phyloP scores from a whole-genome alignment of 139 green algal species.

The Gonium pectorale region DNA sequence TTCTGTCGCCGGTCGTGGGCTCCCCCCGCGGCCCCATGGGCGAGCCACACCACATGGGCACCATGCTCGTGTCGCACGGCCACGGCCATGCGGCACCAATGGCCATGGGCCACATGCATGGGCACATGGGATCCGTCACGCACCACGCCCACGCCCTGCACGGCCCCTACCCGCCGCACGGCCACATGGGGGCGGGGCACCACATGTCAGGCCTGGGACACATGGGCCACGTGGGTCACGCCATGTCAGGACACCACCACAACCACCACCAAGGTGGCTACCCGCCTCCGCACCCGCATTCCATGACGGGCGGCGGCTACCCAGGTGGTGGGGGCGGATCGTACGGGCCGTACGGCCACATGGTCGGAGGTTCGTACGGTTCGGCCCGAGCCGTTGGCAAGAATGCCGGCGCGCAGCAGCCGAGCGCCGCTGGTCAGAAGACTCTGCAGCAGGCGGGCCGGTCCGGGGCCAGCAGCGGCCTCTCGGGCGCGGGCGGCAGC shows the following conservation, averaged over 20 bases:
- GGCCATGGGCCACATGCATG: slow-evolving; percentile 12
- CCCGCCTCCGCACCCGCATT: neutral
- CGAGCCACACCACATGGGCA: slow-evolving; percentile 16
- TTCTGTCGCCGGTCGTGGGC: neutral
- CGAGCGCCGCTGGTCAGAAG: neutral
- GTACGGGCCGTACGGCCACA: slow-evolving; percentile 9
- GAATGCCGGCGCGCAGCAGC: neutral
- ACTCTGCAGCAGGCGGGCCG: neutral
- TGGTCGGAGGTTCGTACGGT: neutral
- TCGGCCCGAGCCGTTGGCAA: neutral
- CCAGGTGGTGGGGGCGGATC: neutral
- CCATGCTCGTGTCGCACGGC: slow-evolving; percentile 7
- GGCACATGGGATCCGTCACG: neutral
- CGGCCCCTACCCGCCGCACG: neutral
- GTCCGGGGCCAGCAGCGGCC: neutral
- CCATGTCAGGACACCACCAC: neutral
- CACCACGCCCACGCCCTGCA: neutral
- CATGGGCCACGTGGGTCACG: slow-evolving; percentile 1
- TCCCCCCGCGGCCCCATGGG: slow-evolving; percentile 21
- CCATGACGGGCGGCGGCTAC: neutral
- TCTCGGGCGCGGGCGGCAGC: neutral
- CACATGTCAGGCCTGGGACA: neutral
- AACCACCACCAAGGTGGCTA: neutral
- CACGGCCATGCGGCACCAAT: neutral
- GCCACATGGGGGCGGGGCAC: neutral